phyloP scores from a whole-genome alignment of 768 basidiomycete species.

The Boletales sp. region DNA sequence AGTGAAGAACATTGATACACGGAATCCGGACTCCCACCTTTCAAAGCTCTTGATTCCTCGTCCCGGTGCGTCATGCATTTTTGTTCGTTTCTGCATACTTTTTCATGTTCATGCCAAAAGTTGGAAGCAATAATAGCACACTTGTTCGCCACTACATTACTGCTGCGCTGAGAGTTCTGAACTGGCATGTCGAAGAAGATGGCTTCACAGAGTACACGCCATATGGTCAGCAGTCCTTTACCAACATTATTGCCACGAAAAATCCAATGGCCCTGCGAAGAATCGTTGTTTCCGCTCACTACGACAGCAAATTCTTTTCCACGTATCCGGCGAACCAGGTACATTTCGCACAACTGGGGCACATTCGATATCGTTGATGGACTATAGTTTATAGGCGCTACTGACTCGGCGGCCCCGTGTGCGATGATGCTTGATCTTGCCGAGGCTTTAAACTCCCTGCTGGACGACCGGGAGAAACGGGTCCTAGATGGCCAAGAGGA shows the following conservation, averaged over 20 bases:
- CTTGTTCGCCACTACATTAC: conserved; percentile 79
- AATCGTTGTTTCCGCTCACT: conserved; percentile 88
- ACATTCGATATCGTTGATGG: conserved; percentile 8
- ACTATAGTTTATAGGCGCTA: conserved; percentile 89
- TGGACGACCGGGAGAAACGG: conserved; percentile 56
- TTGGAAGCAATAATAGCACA: conserved; percentile 75
- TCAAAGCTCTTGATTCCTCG: conserved; percentile 86
- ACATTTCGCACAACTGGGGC: conserved; percentile 13
- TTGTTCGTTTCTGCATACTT: neutral
- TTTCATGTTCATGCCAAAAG: conserved; percentile 31
- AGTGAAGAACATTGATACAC: conserved; percentile 61
- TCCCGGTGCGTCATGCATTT: conserved; percentile 48
- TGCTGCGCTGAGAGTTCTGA: conserved; percentile 61
- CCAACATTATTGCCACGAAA: conserved; percentile 93
- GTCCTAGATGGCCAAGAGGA: conserved; percentile 55
- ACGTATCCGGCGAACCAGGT: conserved; percentile 73
- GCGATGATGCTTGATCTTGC: conserved; percentile 93
- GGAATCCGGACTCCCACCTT: conserved; percentile 66
- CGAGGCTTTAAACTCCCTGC: conserved; percentile 69
- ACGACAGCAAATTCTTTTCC: conserved; percentile 87
- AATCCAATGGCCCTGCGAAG: conserved; percentile 80
- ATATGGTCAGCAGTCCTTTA: conserved; percentile 73
- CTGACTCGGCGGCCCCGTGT: conserved; percentile 94
- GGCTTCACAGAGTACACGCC: conserved; percentile 78
- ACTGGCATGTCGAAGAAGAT: conserved; percentile 90